Conservation (phyloP, 163 green algal species). For the Chlorella variabilis region DNA sequence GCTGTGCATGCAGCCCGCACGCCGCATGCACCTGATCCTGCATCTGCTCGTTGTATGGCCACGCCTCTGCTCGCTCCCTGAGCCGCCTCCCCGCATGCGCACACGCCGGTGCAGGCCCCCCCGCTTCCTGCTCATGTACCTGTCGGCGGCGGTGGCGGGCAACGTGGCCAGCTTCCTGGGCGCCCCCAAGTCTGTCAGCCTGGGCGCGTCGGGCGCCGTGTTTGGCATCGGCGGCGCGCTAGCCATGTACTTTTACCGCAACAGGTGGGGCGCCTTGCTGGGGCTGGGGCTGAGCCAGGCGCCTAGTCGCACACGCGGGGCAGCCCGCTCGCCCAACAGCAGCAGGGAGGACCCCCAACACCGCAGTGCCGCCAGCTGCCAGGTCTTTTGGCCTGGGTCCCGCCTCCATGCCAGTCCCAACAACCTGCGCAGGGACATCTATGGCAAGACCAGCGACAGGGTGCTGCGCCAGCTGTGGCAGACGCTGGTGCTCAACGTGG, state of each 20-base stretch:
- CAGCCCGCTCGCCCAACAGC: no score
- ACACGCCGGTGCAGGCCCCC: neutral
- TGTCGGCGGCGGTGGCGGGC: constrained; percentile 63
- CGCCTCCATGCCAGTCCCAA: no score
- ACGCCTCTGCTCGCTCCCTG: no score
- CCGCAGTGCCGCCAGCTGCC: no score
- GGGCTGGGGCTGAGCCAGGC: neutral
- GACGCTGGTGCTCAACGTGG: constrained; percentile 73
- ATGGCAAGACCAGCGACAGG: constrained; percentile 59
- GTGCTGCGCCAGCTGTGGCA: constrained; percentile 71
- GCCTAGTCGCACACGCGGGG: no score
- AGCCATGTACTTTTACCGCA: constrained; percentile 76
- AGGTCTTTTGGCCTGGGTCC: no score
- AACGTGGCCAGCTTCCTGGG: constrained; percentile 69
- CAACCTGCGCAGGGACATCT: constrained; percentile 40
- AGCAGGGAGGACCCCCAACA: no score
- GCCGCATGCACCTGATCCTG: no score
- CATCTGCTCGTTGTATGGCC: no score
- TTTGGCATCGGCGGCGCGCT: constrained; percentile 84
- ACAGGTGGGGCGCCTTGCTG: constrained; percentile 38
- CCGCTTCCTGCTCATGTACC: constrained; percentile 75
- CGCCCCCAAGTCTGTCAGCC: constrained; percentile 47
- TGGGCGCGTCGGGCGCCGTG: constrained; percentile 79
- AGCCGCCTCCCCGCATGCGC: no score
- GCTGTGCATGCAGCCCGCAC: no score